These are phyloP conservation scores for Akanthomyces muscarius DNA, from an alignment of 2,329 filamentous ascomycete species.

Conservation along the genomic window DNA sequence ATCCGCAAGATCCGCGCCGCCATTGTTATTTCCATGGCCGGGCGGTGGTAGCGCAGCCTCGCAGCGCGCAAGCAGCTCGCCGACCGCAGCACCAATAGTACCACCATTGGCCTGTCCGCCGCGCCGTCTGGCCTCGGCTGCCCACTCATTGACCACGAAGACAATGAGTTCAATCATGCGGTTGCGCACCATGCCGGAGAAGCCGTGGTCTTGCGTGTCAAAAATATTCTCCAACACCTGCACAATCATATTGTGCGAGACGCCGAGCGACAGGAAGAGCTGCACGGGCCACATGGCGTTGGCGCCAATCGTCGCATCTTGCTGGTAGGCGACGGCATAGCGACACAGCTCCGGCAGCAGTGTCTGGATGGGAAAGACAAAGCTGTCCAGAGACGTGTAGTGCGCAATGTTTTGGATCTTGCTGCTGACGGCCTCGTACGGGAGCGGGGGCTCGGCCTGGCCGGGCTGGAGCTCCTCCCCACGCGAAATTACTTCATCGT, in stretches of 20 bases:
- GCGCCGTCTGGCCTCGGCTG: conserved; percentile 45
- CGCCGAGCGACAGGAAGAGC: conserved; percentile 52
- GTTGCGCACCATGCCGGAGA: conserved; percentile 47
- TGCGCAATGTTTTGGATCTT: conserved; percentile 62
- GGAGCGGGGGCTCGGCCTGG: conserved; percentile 43
- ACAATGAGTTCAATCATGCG: conserved; percentile 54
- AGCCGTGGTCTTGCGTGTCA: conserved; percentile 56
- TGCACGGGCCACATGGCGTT: conserved; percentile 55
- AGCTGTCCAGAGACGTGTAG: conserved; percentile 60
- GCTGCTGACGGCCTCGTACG: conserved; percentile 67
- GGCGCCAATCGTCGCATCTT: conserved; percentile 55
- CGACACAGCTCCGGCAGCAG: conserved; percentile 60
- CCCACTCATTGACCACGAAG: conserved; percentile 46
- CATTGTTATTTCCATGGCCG: conserved; percentile 39
- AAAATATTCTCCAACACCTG: conserved; percentile 55
- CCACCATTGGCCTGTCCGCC: conserved; percentile 39
- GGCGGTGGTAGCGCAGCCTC: conserved; percentile 42
- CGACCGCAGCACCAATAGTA: conserved; percentile 41
- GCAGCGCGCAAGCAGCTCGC: conserved; percentile 48
- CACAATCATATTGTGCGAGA: conserved; percentile 54
- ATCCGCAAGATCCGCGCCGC: conserved; percentile 43
- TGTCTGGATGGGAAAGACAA: conserved; percentile 60
- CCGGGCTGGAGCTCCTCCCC: conserved; percentile 39
- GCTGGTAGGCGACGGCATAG: conserved; percentile 56
- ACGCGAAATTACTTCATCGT: conserved; percentile 50